These are phyloP conservation scores for Cyclotella sp. DNA, from an alignment of 108 stramenopile species.

Conservation along the genomic window DNA sequence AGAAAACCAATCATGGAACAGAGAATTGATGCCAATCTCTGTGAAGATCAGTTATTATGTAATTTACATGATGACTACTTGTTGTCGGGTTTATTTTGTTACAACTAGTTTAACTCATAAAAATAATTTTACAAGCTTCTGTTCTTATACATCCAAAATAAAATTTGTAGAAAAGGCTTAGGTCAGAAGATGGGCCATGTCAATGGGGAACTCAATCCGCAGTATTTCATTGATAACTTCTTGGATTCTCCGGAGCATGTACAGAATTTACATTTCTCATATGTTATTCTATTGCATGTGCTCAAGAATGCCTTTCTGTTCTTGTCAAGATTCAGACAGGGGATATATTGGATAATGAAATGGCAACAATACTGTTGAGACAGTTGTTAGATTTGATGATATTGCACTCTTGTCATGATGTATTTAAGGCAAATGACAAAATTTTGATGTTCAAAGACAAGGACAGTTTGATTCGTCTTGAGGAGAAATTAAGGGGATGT, in stretches of 20 bases:
- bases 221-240: conserved; percentile 88
- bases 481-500: conserved; percentile 90
- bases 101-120: too few species aligned
- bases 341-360: conserved; percentile 84
- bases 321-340: conserved; percentile 83
- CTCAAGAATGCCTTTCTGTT: conserved; percentile 80
- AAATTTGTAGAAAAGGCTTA: too few species aligned
- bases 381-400: conserved; percentile 82
- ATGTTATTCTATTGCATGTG: conserved; percentile 89
- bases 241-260: conserved; percentile 83
- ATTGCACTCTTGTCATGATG: conserved; percentile 72
- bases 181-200: conserved; percentile 71
- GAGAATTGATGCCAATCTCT: too few species aligned
- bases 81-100: too few species aligned
- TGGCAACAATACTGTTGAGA: conserved; percentile 68
- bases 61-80: too few species aligned
- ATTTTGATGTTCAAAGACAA: conserved; percentile 86
- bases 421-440: conserved; percentile 95
- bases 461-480: conserved; percentile 56
- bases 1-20: too few species aligned
- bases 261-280: conserved; percentile 94
- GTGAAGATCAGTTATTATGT: too few species aligned
- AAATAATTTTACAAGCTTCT: too few species aligned
- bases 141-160: too few species aligned
- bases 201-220: conserved; percentile 83